Evolutionary conservation across 768 basidiomycete genomes (phyloP), one percentile per base, ranked within the genome.

Genomic region (Pleurotus tuber-regium): DNA sequence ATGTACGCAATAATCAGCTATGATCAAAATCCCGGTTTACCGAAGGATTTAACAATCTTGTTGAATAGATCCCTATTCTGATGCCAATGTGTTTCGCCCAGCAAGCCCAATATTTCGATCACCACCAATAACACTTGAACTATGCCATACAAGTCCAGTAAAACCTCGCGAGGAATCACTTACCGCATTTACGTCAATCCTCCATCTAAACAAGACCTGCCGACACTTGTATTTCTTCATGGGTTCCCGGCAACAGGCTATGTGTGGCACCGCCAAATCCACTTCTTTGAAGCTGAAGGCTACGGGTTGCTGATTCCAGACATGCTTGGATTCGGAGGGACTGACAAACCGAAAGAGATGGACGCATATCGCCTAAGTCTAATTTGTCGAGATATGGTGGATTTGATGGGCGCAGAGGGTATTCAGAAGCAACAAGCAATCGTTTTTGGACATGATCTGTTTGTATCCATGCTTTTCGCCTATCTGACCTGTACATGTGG

Each of bases 311-410:
- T 82, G 42, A 74, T 68, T 2, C 78, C 76, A 1, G 78, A 81
- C 57, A 69, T 77, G 66, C 70, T 81, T 25, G 80, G 80, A 2
- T 80, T 76, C 50, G 80, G 78, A 9, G 70, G 70, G 2, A 79
- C 78, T 4, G 68, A 68, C 55, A 77, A 78, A 52, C 79, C 79
- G 1, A 51, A 54, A 1, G 72, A 76, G 43, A 51, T 62, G 1
- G 56, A 53, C 4, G 58, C 61, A 7, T 82, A 79, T 61, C 50
- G 54, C 4, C 25, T 47, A 16, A 68, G 60, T 47, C 57, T 64
- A 23, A 61, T 80, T 31, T 63, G 61, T 24, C 57, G 69, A 44
- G 77, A 77, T 55, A 48, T 77, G 5, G 48, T 73, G 31, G 74
- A 76, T 46, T 65, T 78, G 35, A 61, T 78, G n/a, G 69, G 77